Conservation (phyloP, 768 basidiomycete species). For the Sutorius australiensis region DNA sequence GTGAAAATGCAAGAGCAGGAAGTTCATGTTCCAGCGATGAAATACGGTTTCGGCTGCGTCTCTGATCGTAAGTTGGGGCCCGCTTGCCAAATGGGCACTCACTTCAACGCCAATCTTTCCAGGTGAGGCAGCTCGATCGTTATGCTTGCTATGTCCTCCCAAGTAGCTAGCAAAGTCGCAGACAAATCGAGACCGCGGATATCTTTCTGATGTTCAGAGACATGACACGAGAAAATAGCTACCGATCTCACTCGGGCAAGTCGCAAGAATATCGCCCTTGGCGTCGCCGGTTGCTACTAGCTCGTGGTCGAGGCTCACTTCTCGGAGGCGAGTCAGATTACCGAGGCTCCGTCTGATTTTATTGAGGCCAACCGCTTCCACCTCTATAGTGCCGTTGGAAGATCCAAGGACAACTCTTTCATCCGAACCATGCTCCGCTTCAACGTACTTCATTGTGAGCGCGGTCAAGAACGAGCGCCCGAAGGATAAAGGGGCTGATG, state of each 20-base stretch:
- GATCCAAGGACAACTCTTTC: constrained; percentile 76
- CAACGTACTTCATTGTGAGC: constrained; percentile 74
- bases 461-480: constrained; percentile 75
- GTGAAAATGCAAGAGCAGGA: constrained; percentile 43
- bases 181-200: constrained; percentile 82
- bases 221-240: constrained; percentile 4
- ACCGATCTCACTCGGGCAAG: constrained; percentile 61
- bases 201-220: constrained; percentile 40
- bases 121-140: constrained; percentile 57
- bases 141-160: constrained; percentile 68
- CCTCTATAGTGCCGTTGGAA: constrained; percentile 76
- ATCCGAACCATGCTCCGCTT: constrained; percentile 47
- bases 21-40: constrained; percentile 33
- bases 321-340: constrained; percentile 61
- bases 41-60: constrained; percentile 65
- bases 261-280: constrained; percentile 47
- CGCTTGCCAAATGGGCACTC: constrained; percentile 30
- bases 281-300: constrained; percentile 51
- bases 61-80: constrained; percentile 12
- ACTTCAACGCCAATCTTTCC: constrained; percentile 76
- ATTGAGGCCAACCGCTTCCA: constrained; percentile 81
- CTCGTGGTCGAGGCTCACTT: constrained; percentile 76
- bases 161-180: constrained; percentile 63
- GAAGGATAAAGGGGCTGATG: constrained; percentile 49
- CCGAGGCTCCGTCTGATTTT: constrained; percentile 72